Evolutionary conservation across 2,329 filamentous ascomycete genomes (phyloP).

Genomic region (Achaetomium macrosporum): DNA sequence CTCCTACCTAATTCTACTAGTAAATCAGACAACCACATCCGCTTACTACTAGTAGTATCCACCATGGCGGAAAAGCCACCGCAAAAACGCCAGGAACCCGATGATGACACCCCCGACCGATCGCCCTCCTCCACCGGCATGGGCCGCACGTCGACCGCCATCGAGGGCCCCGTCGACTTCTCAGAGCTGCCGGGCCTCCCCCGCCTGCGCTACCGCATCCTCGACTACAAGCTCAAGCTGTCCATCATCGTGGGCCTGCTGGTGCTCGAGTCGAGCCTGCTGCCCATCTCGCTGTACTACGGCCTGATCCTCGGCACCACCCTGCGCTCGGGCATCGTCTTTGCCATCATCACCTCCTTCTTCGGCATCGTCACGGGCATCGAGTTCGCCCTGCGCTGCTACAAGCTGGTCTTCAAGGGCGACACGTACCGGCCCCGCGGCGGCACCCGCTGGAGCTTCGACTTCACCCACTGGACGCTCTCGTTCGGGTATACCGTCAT

Average conservation of each 20-base stretch:
- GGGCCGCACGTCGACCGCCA: background rate
- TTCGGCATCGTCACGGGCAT: conserved; percentile 51
- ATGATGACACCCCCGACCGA: background rate
- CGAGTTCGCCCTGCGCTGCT: conserved; percentile 44
- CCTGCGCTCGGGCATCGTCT: conserved; percentile 36
- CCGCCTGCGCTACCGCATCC: conserved; percentile 33
- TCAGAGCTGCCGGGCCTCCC: conserved; percentile 23
- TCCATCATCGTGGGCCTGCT: conserved; percentile 42
- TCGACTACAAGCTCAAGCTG: conserved; percentile 37
- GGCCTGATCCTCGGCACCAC: conserved; percentile 37
- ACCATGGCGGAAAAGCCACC: background rate
- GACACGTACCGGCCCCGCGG: conserved; percentile 47
- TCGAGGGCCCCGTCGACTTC: conserved; percentile 8
- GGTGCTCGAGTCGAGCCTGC: conserved; percentile 41
- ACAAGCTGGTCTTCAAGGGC: conserved; percentile 43
- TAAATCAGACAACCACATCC: no score
- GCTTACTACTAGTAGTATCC: background rate
- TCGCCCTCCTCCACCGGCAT: background rate
- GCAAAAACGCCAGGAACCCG: background rate
- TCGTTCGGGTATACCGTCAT: conserved; percentile 43
- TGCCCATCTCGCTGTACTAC: conserved; percentile 50
- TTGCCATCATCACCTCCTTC: conserved; percentile 49
- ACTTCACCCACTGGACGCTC: conserved; percentile 43
- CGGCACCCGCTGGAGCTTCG: conserved; percentile 44
- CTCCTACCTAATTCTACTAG: no score